phyloP scores from a whole-genome alignment of 345 rosid genomes.

The Moricandia arvensis region DNA sequence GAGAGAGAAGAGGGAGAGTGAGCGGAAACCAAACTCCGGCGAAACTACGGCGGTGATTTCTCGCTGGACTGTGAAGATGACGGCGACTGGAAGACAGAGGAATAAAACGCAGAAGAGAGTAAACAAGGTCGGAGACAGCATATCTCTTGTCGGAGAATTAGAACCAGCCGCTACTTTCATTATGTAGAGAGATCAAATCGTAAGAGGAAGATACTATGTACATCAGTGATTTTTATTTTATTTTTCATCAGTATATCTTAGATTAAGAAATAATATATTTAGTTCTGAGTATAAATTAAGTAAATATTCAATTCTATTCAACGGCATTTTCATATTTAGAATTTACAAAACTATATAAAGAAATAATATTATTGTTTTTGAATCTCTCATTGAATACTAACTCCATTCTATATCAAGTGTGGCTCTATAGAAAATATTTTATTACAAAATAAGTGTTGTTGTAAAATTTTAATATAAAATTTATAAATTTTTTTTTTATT shows the following conservation, averaged over 20 bases:
- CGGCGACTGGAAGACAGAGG: slow-evolving; percentile 59
- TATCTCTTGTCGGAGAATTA: slow-evolving; percentile 17
- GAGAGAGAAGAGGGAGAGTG: slow-evolving; percentile 15
- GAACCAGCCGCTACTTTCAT: slow-evolving; percentile 5
- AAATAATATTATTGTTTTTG: too few relatives aligned
- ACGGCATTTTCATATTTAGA: slow-evolving; percentile 8
- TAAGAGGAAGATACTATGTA: background rate
- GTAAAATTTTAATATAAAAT: too few relatives aligned
- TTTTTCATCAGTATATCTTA: too few relatives aligned
- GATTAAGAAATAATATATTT: background rate
- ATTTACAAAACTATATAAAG: background rate
- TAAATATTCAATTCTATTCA: background rate
- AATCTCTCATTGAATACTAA: too few relatives aligned
- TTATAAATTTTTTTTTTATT: too few relatives aligned
- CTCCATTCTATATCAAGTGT: too few relatives aligned
- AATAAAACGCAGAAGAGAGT: slow-evolving; percentile 58
- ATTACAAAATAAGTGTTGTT: too few relatives aligned
- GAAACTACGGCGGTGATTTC: slow-evolving; percentile 31
- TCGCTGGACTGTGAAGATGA: slow-evolving; percentile 49
- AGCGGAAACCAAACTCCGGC: slow-evolving; percentile 9
- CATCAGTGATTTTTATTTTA: background rate
- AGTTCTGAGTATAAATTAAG: background rate
- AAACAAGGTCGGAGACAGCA: slow-evolving; percentile 57
- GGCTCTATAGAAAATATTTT: too few relatives aligned
- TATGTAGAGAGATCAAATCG: background rate